phyloP scores from a whole-genome alignment of 2,329 filamentous ascomycete genomes.

The Curvularia sp. region DNA sequence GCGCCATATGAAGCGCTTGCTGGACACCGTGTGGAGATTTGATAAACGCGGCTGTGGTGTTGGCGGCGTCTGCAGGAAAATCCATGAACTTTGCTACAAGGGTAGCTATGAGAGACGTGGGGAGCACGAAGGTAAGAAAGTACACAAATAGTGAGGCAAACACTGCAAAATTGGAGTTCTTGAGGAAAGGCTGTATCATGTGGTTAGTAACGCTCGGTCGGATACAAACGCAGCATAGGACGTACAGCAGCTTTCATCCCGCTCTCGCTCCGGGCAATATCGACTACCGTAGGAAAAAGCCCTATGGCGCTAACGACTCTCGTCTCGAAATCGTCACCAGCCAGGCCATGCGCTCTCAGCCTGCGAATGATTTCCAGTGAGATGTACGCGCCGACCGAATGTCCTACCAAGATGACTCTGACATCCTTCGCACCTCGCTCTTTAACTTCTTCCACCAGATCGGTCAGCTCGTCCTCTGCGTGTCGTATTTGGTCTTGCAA shows the following conservation, averaged over 20 bases:
- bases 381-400: conserved; percentile 58
- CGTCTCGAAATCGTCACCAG: conserved; percentile 30
- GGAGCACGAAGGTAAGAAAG: conserved; percentile 54
- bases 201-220: conserved; percentile 9
- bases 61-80: conserved; percentile 54
- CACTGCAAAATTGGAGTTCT: conserved; percentile 37
- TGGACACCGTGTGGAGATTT: conserved; percentile 58
- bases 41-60: conserved; percentile 60
- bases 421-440: conserved; percentile 36
- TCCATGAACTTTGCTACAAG: conserved; percentile 55
- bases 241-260: conserved; percentile 53
- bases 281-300: conserved; percentile 58
- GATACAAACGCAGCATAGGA: conserved; percentile 13
- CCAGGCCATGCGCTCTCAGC: conserved; percentile 36
- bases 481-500: conserved; percentile 61
- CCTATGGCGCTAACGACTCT: conserved; percentile 48
- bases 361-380: conserved; percentile 52
- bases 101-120: conserved; percentile 49
- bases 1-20: conserved; percentile 66
- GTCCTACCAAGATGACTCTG: conserved; percentile 53
- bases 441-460: conserved; percentile 46
- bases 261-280: conserved; percentile 55
- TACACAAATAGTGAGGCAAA: conserved; percentile 50
- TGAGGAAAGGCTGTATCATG: conserved; percentile 33
- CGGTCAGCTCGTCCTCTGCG: conserved; percentile 54